Evolutionary conservation across 495 filamentous ascomycete genomes (phyloP), one percentile per base, ranked within the genome.

Genomic region (Neurospora sp.): DNA sequence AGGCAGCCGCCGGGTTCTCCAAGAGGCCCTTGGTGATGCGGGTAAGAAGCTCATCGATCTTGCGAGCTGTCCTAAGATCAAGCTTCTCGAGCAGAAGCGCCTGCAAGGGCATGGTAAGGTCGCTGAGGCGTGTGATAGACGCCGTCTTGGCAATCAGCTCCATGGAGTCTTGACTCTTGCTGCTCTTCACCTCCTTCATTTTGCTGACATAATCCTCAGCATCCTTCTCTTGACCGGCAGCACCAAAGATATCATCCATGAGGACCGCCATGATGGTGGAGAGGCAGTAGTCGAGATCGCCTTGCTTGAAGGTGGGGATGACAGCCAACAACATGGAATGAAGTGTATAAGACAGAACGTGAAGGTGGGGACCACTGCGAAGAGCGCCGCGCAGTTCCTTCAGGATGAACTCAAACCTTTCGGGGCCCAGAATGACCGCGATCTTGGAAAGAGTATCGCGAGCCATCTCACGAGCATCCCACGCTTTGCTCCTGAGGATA

Each of bases 181-280:
- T 98, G 78, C 92, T 94, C 84, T 97, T 98, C 22, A 98, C 91
- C 83, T 99, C 96, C 81, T 93, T 96, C 92, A 97, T 97, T 77
- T 93, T 90, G 81, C 92, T 97, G 71, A 91, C 88, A 78, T 99
- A 99, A 59, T 94, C 96, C 75, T 95, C 94, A 0, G 95, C 94
- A 76, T 99, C 96, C 79, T 99, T 99, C 77, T 99, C 96, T 82
- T 96, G 90, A 16, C 96, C 96, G n/a, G 91, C 90, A n/a, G 88
- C 89, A 20, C 96, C 96, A 79, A 99, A 99, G 14, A 94, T 96
- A 78, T 98, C 96, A 75, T 99, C 96, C 93, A 98, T 96, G 70
- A 98, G 91, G 53, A 99, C 87, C 4, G 89, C 85, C 59, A 93
- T 88, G 47, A 98, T 89, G 20, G 93, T 86, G 4, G 83, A 80